A percentile compares a stretch with the other conserved stretches of the same genome.
Conservation (phyloP, 345 rosid genomes). For the Balakata baccata region DNA sequence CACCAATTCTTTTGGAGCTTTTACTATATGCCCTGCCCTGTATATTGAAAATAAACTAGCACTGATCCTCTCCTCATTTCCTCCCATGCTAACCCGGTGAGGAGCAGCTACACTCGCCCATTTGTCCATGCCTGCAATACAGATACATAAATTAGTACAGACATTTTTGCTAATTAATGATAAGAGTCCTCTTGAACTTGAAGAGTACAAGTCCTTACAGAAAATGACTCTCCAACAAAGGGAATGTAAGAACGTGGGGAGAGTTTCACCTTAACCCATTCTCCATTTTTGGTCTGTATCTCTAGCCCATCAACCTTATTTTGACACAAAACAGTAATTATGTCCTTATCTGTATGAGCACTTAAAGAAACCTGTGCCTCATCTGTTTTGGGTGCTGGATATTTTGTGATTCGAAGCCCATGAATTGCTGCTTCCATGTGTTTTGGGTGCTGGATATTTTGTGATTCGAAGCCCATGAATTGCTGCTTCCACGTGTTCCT, state of each 20-base stretch:
- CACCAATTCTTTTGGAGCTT: too few relatives aligned
- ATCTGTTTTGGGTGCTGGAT: constrained; percentile 18
- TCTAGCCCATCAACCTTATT: constrained; percentile 51
- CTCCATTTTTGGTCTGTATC: constrained; percentile 35
- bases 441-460: constrained; percentile 32
- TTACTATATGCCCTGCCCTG: too few relatives aligned
- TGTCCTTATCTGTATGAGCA: constrained; percentile 51
- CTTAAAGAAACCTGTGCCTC: constrained; percentile 21
- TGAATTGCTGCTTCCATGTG: constrained; percentile 30
- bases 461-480: constrained; percentile 40
- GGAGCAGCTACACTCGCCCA: too few relatives aligned
- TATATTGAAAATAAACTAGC: too few relatives aligned
- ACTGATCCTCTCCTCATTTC: too few relatives aligned
- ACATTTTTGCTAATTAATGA: too few relatives aligned
- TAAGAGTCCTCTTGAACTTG: too few relatives aligned
- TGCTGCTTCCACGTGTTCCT: constrained; percentile 31
- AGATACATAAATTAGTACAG: too few relatives aligned
- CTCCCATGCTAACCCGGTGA: too few relatives aligned
- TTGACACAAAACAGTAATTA: constrained; percentile 52
- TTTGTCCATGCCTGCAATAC: too few relatives aligned
- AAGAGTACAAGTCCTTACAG: constrained; percentile 9
- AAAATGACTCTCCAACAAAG: constrained; percentile 31
- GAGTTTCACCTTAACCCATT: constrained; percentile 28
- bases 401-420: constrained; percentile 42
- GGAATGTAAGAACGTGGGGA: constrained; percentile 29